A percentile compares a stretch with the other conserved stretches of the same genome.
phyloP scores from a whole-genome alignment of 495 filamentous ascomycete genomes.

The Apiosordaria backusii region DNA sequence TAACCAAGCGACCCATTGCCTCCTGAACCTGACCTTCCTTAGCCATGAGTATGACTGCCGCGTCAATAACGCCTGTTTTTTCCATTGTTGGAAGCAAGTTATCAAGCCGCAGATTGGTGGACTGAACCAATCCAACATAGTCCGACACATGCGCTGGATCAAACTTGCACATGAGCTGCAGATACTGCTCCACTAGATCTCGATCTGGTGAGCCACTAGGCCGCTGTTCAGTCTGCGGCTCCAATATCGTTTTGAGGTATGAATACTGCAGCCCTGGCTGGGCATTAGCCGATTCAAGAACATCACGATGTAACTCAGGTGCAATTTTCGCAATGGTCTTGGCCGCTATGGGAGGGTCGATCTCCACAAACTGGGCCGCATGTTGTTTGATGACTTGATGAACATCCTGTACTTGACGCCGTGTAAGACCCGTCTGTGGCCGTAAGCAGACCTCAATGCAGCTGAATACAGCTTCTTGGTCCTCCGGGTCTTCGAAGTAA shows the following conservation, averaged over 20 bases:
- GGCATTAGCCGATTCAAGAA: slow-evolving; percentile 62
- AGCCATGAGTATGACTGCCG: slow-evolving; percentile 86
- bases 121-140: slow-evolving; percentile 75
- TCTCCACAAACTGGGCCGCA: slow-evolving; percentile 62
- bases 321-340: slow-evolving; percentile 63
- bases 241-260: slow-evolving; percentile 76
- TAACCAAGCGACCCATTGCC: slow-evolving; percentile 79
- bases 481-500: slow-evolving; percentile 81
- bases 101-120: slow-evolving; percentile 75
- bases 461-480: slow-evolving; percentile 67
- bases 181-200: slow-evolving; percentile 76
- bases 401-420: slow-evolving; percentile 73
- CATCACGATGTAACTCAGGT: slow-evolving; percentile 65
- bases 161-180: slow-evolving; percentile 84
- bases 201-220: slow-evolving; percentile 37
- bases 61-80: slow-evolving; percentile 83
- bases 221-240: slow-evolving; percentile 53
- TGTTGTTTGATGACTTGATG: slow-evolving; percentile 65
- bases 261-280: slow-evolving; percentile 65
- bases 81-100: slow-evolving; percentile 84
- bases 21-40: slow-evolving; percentile 79
- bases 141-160: slow-evolving; percentile 77
- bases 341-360: slow-evolving; percentile 68
- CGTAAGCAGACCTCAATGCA: slow-evolving; percentile 79
- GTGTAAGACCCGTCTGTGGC: slow-evolving; percentile 62